Conservation (phyloP, 2,329 filamentous ascomycete genomes). For the Claviceps africana region DNA sequence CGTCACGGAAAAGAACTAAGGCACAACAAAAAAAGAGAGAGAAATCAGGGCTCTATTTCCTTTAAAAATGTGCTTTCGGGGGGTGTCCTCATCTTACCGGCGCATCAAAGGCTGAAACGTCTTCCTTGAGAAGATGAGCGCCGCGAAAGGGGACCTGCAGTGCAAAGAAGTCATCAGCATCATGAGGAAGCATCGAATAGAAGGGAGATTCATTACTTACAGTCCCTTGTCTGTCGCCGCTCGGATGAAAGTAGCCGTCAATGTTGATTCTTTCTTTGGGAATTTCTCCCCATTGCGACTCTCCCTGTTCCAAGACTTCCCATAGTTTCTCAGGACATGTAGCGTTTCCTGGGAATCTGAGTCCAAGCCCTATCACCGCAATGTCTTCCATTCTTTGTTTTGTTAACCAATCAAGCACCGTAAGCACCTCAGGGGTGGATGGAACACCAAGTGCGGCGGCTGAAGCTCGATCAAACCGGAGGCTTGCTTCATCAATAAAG, state of each 20-base stretch:
- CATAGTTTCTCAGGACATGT: conserved; percentile 30
- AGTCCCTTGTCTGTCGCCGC: conserved; percentile 32
- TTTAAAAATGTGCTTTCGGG: background rate
- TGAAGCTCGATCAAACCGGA: background rate
- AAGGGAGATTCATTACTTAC: conserved; percentile 17
- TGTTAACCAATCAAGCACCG: background rate
- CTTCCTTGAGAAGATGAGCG: conserved; percentile 34
- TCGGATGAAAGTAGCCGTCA: conserved; percentile 39
- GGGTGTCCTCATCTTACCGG: conserved; percentile 20
- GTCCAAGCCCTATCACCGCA: conserved; percentile 36
- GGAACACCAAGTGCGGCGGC: background rate
- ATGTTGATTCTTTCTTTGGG: conserved; percentile 35
- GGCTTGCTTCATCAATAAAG: background rate
- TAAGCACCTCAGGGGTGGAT: background rate
- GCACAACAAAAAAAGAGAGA: too few relatives aligned
- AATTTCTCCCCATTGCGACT: conserved; percentile 35
- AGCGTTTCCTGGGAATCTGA: conserved; percentile 37
- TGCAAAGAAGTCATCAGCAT: conserved; percentile 3
- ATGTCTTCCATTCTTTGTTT: conserved; percentile 23
- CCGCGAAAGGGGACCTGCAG: conserved; percentile 31
- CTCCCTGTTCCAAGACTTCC: conserved; percentile 29
- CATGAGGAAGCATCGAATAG: background rate
- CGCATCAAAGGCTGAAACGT: conserved; percentile 35
- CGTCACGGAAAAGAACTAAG: conserved; percentile 36
- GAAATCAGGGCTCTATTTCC: background rate